These are phyloP conservation scores for Scutellaria barbata DNA, from an alignment of 257 asterid species.

Conservation along the genomic window DNA sequence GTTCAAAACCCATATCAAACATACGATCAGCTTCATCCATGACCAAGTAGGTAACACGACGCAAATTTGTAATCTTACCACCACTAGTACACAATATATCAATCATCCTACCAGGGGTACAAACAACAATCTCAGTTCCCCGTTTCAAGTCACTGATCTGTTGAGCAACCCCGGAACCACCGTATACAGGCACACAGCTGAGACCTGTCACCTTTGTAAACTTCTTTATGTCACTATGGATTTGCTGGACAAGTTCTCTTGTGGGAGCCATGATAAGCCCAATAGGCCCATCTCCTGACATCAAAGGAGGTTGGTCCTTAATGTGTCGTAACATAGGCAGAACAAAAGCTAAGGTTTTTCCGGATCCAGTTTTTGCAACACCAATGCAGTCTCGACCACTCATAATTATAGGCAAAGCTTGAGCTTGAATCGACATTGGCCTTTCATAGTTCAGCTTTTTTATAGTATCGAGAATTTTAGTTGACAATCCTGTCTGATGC, in stretches of 20 bases:
- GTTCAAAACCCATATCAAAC: constrained; percentile 98
- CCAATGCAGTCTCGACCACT: constrained; percentile 97
- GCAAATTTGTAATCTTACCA: constrained; percentile 87
- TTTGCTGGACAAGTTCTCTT: constrained; percentile 93
- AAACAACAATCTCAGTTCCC: constrained; percentile 90
- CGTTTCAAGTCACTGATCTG: constrained; percentile 90
- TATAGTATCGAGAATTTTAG: constrained; percentile 73
- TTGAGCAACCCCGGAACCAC: constrained; percentile 95
- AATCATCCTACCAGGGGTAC: constrained; percentile 96
- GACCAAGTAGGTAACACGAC: constrained; percentile 90
- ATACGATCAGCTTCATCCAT: constrained; percentile 96
- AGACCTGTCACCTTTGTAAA: constrained; percentile 75
- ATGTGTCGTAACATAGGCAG: constrained; percentile 94
- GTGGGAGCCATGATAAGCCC: constrained; percentile 97
- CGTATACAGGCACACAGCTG: constrained; percentile 85
- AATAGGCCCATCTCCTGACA: constrained; percentile 89
- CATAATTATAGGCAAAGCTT: constrained; percentile 91
- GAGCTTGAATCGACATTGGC: constrained; percentile 90
- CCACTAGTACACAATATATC: constrained; percentile 88
- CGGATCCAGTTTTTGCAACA: constrained; percentile 91
- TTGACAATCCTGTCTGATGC: constrained; percentile 93
- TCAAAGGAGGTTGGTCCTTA: constrained; percentile 81
- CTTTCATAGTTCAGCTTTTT: constrained; percentile 72
- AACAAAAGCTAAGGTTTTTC: constrained; percentile 91
- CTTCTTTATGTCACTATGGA: constrained; percentile 77